phyloP scores from a whole-genome alignment of 768 basidiomycete species.

The Podaxis pistillaris region DNA sequence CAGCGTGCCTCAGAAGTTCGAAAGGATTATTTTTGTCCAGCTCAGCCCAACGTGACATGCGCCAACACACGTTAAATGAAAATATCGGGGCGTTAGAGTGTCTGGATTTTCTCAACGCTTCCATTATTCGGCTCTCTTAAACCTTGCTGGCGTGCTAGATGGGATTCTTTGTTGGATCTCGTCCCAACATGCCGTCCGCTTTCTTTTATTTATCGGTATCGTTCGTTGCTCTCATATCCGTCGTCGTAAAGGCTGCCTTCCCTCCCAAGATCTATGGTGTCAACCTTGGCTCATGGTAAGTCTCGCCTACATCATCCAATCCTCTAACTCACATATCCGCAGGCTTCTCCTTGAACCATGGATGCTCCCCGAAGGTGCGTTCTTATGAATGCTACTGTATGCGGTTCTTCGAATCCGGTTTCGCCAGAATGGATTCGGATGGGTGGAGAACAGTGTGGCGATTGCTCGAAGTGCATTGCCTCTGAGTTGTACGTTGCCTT shows the following conservation, averaged over 20 bases:
- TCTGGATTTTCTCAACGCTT: not conserved
- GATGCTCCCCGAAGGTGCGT: conserved; percentile 71
- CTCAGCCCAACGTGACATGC: conserved; percentile 3
- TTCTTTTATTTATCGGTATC: conserved; percentile 22
- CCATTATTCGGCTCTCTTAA: not conserved
- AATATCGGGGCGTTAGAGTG: conserved; percentile 5
- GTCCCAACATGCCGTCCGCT: conserved; percentile 23
- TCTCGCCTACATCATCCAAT: not conserved
- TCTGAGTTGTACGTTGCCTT: conserved; percentile 59
- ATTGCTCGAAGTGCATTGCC: conserved; percentile 62
- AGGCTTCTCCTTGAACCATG: conserved; percentile 81
- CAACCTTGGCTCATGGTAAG: conserved; percentile 66
- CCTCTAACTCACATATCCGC: conserved; percentile 13
- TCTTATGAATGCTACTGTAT: not conserved
- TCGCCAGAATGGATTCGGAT: conserved; percentile 64
- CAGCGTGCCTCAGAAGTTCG: conserved; percentile 1
- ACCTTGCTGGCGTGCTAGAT: conserved; percentile 8
- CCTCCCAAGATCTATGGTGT: conserved; percentile 65
- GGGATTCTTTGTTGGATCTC: not conserved
- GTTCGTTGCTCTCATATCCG: conserved; percentile 14
- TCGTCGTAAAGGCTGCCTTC: conserved; percentile 21
- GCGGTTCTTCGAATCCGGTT: not conserved
- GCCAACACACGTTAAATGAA: not conserved
- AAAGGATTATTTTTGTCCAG: conserved; percentile 5
- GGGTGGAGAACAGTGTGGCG: conserved; percentile 64